Evolutionary conservation across 495 filamentous ascomycete genomes (phyloP).

Genomic region (Neurospora sp.): DNA sequence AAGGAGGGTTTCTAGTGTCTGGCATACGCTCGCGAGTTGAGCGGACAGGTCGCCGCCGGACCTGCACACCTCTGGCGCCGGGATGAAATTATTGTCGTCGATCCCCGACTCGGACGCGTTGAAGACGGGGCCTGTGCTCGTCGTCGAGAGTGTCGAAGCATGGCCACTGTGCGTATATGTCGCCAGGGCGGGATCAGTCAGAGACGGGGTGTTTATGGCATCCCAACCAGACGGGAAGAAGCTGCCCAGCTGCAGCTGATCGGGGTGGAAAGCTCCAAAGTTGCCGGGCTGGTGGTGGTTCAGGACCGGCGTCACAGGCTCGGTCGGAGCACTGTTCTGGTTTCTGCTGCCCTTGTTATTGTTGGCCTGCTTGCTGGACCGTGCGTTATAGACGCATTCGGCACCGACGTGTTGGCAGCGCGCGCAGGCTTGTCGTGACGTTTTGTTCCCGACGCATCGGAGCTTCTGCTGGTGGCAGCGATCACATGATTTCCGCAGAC

Average conservation of each 20-base stretch:
- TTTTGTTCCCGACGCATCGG: slow-evolving; percentile 2
- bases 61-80: slow-evolving; percentile 1
- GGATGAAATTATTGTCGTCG: background rate
- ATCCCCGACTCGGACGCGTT: background rate
- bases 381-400: slow-evolving; percentile 2
- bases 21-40: slow-evolving; percentile 1
- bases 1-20: slow-evolving; percentile 1
- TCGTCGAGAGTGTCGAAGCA: slow-evolving; percentile 2
- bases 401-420: background rate
- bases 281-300: slow-evolving; percentile 1
- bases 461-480: slow-evolving; percentile 2
- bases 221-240: slow-evolving; percentile 1
- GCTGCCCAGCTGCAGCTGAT: background rate
- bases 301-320: background rate
- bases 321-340: background rate
- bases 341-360: background rate
- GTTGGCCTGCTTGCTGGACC: background rate
- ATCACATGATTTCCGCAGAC: slow-evolving; percentile 1
- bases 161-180: slow-evolving; percentile 1
- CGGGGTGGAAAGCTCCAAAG: slow-evolving; percentile 1
- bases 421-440: slow-evolving; percentile 1
- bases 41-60: slow-evolving; percentile 1
- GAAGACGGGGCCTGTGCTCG: slow-evolving; percentile 1
- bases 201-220: slow-evolving; percentile 1
- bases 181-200: background rate